Evolutionary conservation across 495 filamentous ascomycete genomes (phyloP), one percentile per base, ranked within the genome.

Genomic region (Neurospora sp.): DNA sequence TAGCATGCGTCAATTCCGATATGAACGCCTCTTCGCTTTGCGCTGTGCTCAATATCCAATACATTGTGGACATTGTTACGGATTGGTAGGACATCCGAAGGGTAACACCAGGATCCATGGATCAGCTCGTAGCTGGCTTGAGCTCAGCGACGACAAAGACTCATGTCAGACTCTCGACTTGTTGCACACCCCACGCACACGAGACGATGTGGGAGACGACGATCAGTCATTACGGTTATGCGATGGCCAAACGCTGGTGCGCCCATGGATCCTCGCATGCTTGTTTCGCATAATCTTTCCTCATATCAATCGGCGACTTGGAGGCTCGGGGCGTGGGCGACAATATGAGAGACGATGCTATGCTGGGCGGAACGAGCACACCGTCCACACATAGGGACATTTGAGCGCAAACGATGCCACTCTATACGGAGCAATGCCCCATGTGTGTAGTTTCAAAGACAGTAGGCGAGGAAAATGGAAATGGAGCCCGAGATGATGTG

Each of bases 331-430:
- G 31, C 35, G 68, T 61, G 53, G 53, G 22, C 53, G 53, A 61
- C 53, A 61, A 65, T 61, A 65, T 35, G 76, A 73, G 71, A 73
- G 74, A 74, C 76, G 74, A 78, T 80, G 75, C 69, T 53, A 80
- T 75, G 75, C 77, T 78, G 72, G 59, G 71, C 75, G 72, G 75
- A 70, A 75, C 41, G 72, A 73, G 70, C 42, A 75, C 71, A 75
- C 69, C 27, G 75, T 70, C 70, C 69, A 75, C 72, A 72, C 65
- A 18, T 35, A 27, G 53, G 27, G 12, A 65, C 12, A 35, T 35
- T 65, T 18, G 27, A 65, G 53, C 53, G 27, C 53, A 27, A 65
- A 35, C 27, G 27, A 65, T 65, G 53, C 53, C 53, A 65, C 27
- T 65, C 53, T 65, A 16, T 35, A 65, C 27, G 53, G 53, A 65